Conservation (phyloP, 305 asterid genomes). For the Vinca major region DNA sequence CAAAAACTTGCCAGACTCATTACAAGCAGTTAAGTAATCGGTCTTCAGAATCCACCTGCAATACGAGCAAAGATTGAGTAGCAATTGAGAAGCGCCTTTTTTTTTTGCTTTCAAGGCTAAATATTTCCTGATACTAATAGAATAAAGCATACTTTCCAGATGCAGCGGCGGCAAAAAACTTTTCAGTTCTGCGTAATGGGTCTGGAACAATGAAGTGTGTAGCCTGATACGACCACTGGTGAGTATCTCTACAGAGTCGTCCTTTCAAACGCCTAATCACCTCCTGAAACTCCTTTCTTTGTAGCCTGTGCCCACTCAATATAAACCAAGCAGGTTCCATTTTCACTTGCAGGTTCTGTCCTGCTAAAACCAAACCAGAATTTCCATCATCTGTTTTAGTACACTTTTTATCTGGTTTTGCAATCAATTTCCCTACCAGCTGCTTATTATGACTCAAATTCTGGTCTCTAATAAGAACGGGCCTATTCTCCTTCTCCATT, state of each 20-base stretch:
- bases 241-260: conserved; percentile 75
- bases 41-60: conserved; percentile 90
- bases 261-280: conserved; percentile 60
- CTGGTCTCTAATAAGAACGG: conserved; percentile 23
- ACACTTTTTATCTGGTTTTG: conserved; percentile 20
- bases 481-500: conserved; percentile 61
- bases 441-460: conserved; percentile 20
- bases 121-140: background rate
- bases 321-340: conserved; percentile 55
- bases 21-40: conserved; percentile 68
- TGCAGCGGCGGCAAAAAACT: conserved; percentile 88
- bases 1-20: conserved; percentile 59
- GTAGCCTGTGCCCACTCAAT: conserved; percentile 67
- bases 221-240: conserved; percentile 90
- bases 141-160: conserved; percentile 63
- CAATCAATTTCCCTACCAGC: conserved; percentile 18
- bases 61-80: conserved; percentile 6
- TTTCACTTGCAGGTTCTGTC: conserved; percentile 15
- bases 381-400: conserved; percentile 10
- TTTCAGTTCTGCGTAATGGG: conserved; percentile 78
- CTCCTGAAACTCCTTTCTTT: conserved; percentile 76
- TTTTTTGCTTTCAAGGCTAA: background rate
- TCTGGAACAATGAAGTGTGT: conserved; percentile 84
- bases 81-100: background rate
- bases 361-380: conserved; percentile 5